Evolutionary conservation across 352 stramenopile species (phyloP).

Genomic region (Albugo candida): DNA sequence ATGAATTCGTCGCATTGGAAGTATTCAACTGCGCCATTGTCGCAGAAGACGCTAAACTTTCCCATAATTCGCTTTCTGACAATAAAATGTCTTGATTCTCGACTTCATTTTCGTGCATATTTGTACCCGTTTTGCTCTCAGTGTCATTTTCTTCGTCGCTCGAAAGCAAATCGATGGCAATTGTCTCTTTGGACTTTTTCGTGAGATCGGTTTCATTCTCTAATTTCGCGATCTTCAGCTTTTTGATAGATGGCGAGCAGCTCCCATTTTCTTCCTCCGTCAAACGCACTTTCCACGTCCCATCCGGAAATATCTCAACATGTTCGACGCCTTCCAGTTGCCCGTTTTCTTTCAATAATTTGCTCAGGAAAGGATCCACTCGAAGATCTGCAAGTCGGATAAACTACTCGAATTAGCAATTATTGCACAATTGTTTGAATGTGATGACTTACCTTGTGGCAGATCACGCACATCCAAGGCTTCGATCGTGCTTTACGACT

Average conservation of each 20-base stretch:
- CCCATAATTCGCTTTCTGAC: background rate
- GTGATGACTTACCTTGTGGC: constrained; percentile 52
- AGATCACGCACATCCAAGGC: constrained; percentile 81
- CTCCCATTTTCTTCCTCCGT: constrained; percentile 17
- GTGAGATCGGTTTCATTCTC: constrained; percentile 4
- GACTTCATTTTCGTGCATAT: background rate
- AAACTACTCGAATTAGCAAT: constrained; percentile 32
- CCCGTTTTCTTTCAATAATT: constrained; percentile 66
- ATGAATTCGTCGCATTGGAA: background rate
- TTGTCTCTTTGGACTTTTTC: background rate
- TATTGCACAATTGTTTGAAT: background rate
- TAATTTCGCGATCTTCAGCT: constrained; percentile 25
- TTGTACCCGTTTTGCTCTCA: background rate
- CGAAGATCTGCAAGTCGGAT: constrained; percentile 74
- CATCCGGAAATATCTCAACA: constrained; percentile 79
- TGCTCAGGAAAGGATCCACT: constrained; percentile 80
- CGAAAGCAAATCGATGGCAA: constrained; percentile 48
- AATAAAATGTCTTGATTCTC: background rate
- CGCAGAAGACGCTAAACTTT: constrained; percentile 3
- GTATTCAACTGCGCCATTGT: constrained; percentile 18
- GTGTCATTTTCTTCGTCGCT: constrained; percentile 47
- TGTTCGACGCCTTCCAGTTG: constrained; percentile 72
- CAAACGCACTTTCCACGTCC: constrained; percentile 48
- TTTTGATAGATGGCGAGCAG: constrained; percentile 22
- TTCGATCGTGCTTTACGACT: constrained; percentile 77